Evolutionary conservation across 202 grass and related monocot species (phyloP).

Genomic region (Digitaria exilis): DNA sequence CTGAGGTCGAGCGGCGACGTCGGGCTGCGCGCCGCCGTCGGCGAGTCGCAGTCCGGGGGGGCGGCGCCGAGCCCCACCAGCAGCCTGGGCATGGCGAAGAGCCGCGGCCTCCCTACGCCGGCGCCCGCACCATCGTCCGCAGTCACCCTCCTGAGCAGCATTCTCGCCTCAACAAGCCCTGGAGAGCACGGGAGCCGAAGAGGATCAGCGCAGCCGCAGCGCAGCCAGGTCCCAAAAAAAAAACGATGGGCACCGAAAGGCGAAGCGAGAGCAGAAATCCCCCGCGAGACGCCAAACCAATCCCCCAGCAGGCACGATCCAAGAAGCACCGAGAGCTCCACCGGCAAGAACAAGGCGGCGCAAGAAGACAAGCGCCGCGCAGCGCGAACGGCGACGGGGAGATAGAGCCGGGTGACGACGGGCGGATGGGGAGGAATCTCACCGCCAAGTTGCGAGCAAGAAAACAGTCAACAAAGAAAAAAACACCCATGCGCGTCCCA

Average conservation of each 20-base stretch:
- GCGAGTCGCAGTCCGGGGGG: conserved; percentile 52
- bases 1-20: conserved; percentile 83
- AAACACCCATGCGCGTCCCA: not conserved
- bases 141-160: conserved; percentile 61
- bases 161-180: not conserved
- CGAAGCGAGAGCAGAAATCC: not conserved
- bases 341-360: not conserved
- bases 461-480: not conserved
- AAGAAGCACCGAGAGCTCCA: conserved; percentile 11
- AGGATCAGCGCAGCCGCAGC: conserved; percentile 33
- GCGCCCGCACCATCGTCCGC: conserved; percentile 38
- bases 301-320: not conserved
- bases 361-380: conserved; percentile 16
- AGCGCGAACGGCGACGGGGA: not conserved
- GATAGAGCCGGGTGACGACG: no score
- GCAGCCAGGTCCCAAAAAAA: not conserved
- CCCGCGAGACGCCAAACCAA: not conserved
- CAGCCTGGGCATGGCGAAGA: conserved; percentile 62
- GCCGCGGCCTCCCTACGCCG: conserved; percentile 55
- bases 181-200: conserved; percentile 27
- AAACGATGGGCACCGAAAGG: not conserved
- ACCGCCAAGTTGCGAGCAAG: conserved; percentile 17
- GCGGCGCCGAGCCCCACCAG: conserved; percentile 53
- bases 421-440: conserved; percentile 29
- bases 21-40: conserved; percentile 59